phyloP scores from a whole-genome alignment of 768 basidiomycete genomes.

The Tulasnella sp. region DNA sequence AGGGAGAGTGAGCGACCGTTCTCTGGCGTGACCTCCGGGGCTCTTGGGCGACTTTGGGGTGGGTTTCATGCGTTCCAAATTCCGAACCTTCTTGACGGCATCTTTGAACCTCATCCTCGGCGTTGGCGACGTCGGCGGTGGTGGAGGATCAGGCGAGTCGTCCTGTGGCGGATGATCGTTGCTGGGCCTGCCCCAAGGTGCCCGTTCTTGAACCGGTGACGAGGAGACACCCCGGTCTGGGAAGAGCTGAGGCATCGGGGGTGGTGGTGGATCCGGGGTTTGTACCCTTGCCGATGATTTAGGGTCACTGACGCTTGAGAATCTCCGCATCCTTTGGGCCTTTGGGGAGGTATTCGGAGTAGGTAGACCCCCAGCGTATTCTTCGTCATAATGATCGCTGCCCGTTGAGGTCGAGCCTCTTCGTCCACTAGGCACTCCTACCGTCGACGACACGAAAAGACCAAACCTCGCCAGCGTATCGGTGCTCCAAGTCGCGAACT shows the following conservation, averaged over 20 bases:
- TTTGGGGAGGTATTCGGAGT: neutral
- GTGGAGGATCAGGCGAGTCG: neutral
- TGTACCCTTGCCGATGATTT: neutral
- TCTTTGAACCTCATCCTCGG: constrained; percentile 4
- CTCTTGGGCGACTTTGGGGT: neutral
- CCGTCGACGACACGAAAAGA: neutral
- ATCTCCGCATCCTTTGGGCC: neutral
- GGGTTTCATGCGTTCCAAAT: neutral
- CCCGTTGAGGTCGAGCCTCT: neutral
- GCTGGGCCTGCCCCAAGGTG: neutral
- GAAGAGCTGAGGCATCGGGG: neutral
- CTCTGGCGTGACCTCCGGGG: neutral
- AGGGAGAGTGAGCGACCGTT: constrained; percentile 9
- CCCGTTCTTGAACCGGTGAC: neutral
- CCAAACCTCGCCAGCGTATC: neutral
- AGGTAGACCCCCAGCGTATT: neutral
- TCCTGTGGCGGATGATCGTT: neutral
- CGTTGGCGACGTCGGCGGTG: neutral
- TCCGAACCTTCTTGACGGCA: neutral
- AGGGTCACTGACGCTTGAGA: neutral
- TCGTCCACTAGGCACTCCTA: neutral
- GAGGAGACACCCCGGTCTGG: neutral
- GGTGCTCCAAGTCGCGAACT: neutral
- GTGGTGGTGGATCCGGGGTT: neutral
- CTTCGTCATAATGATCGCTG: neutral